Base-by-base conservation (phyloP, 768 basidiomycete species). In the Coprinopsis sp. region DNA sequence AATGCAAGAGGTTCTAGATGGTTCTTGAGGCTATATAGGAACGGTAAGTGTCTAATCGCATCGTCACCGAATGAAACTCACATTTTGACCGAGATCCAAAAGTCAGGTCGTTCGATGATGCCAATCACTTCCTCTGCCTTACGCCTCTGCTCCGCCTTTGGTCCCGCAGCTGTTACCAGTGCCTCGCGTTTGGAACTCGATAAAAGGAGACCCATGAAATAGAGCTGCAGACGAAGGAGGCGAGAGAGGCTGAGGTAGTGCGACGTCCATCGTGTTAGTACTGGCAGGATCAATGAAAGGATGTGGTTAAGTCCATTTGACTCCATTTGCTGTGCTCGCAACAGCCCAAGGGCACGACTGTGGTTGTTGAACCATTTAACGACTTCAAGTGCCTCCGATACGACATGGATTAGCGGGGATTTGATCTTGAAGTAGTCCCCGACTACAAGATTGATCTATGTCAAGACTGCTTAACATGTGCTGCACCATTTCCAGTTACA, bases 1-100 rank as follows among this genome's bases (percentile, higher is more conserved):
- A 68, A 58, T 6, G 66, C 65, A 23, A 73, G 64, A 12, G 68
- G 71, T 21, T 63, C 54, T 22, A 70, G 62, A 54, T 64, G 55
- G 11, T 34, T 41, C 3, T 42, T 43, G 40, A 8, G n/a, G 39
- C 6, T 21, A 4, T 11, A 5, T 8, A 11, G 18, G 10, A 22
- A 5, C 14, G 16, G 33, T 30, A n/a, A 4, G 13, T 28, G 12
- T 14, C 14, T 18, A 21, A 33, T 23, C 21, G 25, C 12, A 39
- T 21, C 18, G n/a, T 47, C 37, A 24, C 34, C 36, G 34, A 12
- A 43, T 33, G 14, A 37, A 4, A 37, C 50, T 44, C 49, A 63
- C 63, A 50, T 46, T 37, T 41, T 50, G 5, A 63, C 16, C 12
- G 50, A 34, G 19, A 43, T 33, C 63, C 65, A 65, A 38, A 68